These are phyloP conservation scores for Rhodosporidiobolus sp. DNA, from an alignment of 768 basidiomycete species.

Conservation along the genomic window DNA sequence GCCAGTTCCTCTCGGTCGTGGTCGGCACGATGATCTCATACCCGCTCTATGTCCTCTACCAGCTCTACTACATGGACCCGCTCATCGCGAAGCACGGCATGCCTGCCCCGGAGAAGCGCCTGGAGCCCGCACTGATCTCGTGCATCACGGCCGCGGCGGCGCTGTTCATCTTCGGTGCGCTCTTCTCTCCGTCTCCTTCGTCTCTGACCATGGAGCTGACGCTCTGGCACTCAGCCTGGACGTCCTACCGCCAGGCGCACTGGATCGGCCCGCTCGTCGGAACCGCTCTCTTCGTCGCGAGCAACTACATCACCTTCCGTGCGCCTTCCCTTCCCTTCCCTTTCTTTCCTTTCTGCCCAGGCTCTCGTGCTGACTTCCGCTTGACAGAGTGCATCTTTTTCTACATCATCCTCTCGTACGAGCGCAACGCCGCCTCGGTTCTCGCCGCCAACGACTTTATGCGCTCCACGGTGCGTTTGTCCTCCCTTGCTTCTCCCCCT, in stretches of 20 bases:
- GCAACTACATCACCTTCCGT: conserved; percentile 9
- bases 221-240: neutral
- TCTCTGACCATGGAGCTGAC: no score
- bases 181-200: neutral
- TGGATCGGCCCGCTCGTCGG: conserved; percentile 33
- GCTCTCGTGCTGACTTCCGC: no score
- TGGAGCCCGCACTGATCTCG: conserved; percentile 19
- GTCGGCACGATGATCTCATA: conserved; percentile 18
- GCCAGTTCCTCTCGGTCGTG: conserved; percentile 10
- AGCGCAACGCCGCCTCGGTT: conserved; percentile 26
- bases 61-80: conserved; percentile 7
- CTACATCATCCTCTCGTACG: conserved; percentile 28
- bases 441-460: conserved; percentile 34
- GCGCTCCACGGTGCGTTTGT: conserved; percentile 12
- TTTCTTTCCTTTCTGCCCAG: neutral
- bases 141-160: conserved; percentile 11
- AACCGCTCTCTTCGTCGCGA: conserved; percentile 7
- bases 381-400: conserved; percentile 19
- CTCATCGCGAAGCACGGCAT: neutral
- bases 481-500: neutral
- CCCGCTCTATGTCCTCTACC: conserved; percentile 23
- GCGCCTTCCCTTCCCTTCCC: no score
- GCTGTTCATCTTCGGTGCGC: conserved; percentile 27
- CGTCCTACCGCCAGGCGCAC: neutral
- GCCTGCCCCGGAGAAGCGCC: neutral